A percentile compares a stretch with the other conserved stretches of the same genome.
Conservation (phyloP, 805 yeast species). For the Wickerhamiella shivajii region DNA sequence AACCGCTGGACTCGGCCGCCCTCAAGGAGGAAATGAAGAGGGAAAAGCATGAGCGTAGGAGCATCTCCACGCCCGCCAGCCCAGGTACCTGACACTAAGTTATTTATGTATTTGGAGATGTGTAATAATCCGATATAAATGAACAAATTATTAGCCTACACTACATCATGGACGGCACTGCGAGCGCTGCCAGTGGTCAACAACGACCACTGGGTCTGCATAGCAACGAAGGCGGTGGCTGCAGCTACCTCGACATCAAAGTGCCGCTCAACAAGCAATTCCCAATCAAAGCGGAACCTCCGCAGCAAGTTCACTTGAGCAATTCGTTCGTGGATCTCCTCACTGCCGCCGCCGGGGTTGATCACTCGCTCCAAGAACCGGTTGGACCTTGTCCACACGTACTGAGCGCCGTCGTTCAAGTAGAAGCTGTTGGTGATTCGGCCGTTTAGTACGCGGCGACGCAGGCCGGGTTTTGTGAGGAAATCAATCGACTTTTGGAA, state of each 20-base stretch:
- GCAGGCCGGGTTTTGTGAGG: constrained; percentile 4
- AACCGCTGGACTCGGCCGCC: constrained; percentile 87
- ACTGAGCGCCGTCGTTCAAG: constrained; percentile 37
- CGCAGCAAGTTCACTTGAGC: constrained; percentile 44
- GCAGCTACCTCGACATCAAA: constrained; percentile 38
- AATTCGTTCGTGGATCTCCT: constrained; percentile 39
- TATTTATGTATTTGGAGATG: too few species aligned
- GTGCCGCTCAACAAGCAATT: constrained; percentile 35
- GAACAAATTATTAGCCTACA: too few species aligned
- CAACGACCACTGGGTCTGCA: constrained; percentile 63
- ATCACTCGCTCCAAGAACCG: constrained; percentile 37
- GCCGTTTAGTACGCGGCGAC: constrained; percentile 4
- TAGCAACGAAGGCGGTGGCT: constrained; percentile 44
- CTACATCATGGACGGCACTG: too few species aligned
- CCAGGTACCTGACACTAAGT: neutral
- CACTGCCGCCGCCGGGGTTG: constrained; percentile 38
- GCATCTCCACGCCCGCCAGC: constrained; percentile 28
- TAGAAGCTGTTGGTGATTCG: constrained; percentile 25
- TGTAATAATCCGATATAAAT: too few species aligned
- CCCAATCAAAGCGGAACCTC: constrained; percentile 46
- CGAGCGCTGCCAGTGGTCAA: too few species aligned
- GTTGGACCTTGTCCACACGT: constrained; percentile 41
- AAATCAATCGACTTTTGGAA: constrained; percentile 1
- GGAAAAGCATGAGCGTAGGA: constrained; percentile 76
- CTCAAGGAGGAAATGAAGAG: constrained; percentile 87